Evolutionary conservation across 495 filamentous ascomycete species (phyloP).

Genomic region (Lichenothelia convexa): DNA sequence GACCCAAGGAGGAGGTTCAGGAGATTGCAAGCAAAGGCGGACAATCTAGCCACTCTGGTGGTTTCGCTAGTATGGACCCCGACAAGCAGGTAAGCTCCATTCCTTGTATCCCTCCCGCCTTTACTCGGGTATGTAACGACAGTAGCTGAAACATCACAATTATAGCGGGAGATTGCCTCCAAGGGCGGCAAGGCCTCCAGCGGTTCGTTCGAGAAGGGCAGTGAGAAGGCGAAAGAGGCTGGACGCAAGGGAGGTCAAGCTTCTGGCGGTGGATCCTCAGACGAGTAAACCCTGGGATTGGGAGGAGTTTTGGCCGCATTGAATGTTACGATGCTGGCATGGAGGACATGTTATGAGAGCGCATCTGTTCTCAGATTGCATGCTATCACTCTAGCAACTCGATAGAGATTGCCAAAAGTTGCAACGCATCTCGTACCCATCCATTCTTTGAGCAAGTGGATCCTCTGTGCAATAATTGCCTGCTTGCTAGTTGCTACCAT

Average conservation of each 20-base stretch:
- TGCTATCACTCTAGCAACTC: too few relatives aligned
- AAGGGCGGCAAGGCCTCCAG: conserved; percentile 12
- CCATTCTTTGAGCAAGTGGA: too few relatives aligned
- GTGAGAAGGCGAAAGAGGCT: conserved; percentile 27
- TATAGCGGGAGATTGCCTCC: conserved; percentile 13
- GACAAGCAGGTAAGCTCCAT: conserved; percentile 11
- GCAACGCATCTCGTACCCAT: too few relatives aligned
- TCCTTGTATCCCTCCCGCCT: background rate
- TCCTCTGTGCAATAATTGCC: too few relatives aligned
- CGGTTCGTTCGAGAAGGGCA: conserved; percentile 30
- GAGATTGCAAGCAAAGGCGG: conserved; percentile 36
- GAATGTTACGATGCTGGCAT: too few relatives aligned
- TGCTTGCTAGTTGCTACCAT: too few relatives aligned
- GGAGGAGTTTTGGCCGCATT: too few relatives aligned
- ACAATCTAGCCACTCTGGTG: conserved; percentile 19
- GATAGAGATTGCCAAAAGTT: too few relatives aligned
- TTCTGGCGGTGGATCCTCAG: too few relatives aligned
- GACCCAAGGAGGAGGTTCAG: conserved; percentile 36
- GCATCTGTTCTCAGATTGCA: too few relatives aligned
- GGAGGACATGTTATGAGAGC: too few relatives aligned
- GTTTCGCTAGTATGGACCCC: conserved; percentile 16
- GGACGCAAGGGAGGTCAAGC: conserved; percentile 27
- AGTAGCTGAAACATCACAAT: background rate
- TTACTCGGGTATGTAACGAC: background rate
- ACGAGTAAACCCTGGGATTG: too few relatives aligned